A percentile compares a stretch with the other conserved stretches of the same genome.
Evolutionary conservation across 164 flowering plant species (phyloP).

Genomic region (Macadamia tetraphylla): DNA sequence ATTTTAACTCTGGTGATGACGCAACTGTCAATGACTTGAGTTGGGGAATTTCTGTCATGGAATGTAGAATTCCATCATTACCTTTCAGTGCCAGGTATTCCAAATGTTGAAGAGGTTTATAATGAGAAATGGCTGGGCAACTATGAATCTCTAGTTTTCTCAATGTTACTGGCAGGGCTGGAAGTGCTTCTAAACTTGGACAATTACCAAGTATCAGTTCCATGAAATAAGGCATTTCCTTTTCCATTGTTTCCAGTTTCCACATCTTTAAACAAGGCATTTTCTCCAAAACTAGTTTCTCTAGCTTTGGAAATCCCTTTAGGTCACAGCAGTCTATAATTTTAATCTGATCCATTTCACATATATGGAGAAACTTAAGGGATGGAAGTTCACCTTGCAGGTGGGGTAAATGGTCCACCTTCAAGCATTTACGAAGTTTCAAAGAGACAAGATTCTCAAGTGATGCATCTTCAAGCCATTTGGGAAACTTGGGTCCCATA

Average conservation of each 20-base stretch:
- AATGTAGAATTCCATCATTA: neutral
- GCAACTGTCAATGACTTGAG: neutral
- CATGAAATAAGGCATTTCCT: neutral
- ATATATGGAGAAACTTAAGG: slow-evolving; percentile 1
- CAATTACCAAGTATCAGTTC: neutral
- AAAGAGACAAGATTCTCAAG: neutral
- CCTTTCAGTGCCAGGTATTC: neutral
- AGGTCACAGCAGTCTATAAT: neutral
- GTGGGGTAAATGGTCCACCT: neutral
- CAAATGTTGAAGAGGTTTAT: neutral
- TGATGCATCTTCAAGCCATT: slow-evolving; percentile 4
- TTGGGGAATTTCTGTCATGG: neutral
- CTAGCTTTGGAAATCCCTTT: neutral
- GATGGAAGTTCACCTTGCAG: slow-evolving; percentile 2
- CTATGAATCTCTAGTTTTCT: neutral
- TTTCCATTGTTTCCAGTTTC: neutral
- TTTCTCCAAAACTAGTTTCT: neutral
- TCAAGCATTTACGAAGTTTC: neutral
- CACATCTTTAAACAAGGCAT: neutral
- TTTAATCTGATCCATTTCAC: neutral
- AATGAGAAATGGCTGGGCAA: neutral
- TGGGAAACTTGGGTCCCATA: neutral
- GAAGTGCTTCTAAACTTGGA: neutral
- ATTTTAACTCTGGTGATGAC: neutral
- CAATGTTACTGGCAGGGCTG: neutral